These are phyloP conservation scores for Hygrocybe coccinea DNA, from an alignment of 768 basidiomycete genomes.

Conservation along the genomic window DNA sequence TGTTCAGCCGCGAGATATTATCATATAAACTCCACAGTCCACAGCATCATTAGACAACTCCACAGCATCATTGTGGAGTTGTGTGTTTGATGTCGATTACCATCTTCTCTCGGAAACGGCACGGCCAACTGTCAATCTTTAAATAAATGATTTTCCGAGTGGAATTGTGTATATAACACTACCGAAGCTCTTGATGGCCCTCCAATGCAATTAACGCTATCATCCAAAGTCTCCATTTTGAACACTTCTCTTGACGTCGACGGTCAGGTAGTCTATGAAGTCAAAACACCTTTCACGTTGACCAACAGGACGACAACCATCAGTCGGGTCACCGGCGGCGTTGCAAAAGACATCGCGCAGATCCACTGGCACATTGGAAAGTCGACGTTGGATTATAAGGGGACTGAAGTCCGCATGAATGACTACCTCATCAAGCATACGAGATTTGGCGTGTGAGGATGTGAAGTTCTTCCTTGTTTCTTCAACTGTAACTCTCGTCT, in stretches of 20 bases:
- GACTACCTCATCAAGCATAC: neutral
- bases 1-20: too few relatives aligned
- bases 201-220: constrained; percentile 23
- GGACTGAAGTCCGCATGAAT: neutral
- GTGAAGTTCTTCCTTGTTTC: too few relatives aligned
- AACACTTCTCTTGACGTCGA: constrained; percentile 21
- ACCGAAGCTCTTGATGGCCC: too few relatives aligned
- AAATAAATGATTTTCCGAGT: too few relatives aligned
- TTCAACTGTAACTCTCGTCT: constrained; percentile 7
- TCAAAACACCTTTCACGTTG: constrained; percentile 16
- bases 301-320: neutral
- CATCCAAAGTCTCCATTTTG: constrained; percentile 15
- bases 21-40: too few relatives aligned
- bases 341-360: neutral
- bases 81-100: too few relatives aligned
- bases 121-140: too few relatives aligned
- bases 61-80: too few relatives aligned
- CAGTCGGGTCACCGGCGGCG: neutral
- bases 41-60: too few relatives aligned
- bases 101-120: too few relatives aligned
- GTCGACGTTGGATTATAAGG: neutral
- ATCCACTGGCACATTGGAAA: neutral
- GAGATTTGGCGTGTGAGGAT: neutral
- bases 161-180: too few relatives aligned
- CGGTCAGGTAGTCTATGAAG: constrained; percentile 23